Base-by-base conservation (phyloP, 352 stramenopile species). In the Phytophthora boehmeriae region DNA sequence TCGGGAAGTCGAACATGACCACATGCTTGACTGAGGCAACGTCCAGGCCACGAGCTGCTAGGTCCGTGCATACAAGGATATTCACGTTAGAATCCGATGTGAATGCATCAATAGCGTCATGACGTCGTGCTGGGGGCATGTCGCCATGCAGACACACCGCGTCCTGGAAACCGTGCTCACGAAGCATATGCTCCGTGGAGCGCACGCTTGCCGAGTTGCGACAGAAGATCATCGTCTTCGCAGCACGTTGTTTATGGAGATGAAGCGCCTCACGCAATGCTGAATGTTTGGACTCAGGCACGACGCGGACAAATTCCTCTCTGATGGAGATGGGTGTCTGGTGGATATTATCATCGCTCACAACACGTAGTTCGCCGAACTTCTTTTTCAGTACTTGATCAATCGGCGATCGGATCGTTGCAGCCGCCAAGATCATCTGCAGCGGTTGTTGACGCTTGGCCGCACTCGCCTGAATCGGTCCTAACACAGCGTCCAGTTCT, bases 1-100 rank as follows among this genome's bases (percentile, higher is more conserved):
- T 79, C 0, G 95, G 93, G 62, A 98, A 98, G 71, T 98, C 92
- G 42, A 98, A 89, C 74, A 98, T 96, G 16, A 98, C 76, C 10
- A 98, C 89, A 43, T 95, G 89, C 56, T 88, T 88, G 13, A 98
- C 91, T 14, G 76, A 69, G 8, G 85, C 78, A 42, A 98, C 87
- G 69, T 98, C 92, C 39, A 98, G 71, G 27, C 96, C 94, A 38
- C 96, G 80, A n/a, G 88, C 90, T 5, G 92, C 96, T 23, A 98
- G 64, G 66, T 98, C 94, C 1, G 93, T 98, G 56, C 92, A 98
- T 38, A 98, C 90, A 19, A 98, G 69, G 20, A 98, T 83, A 34
- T 78, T 73, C 20, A 84, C 63, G 10, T 70, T 48, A 11, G 68
- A 22, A 49, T 76, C 63, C n/a, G 70, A 59, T 8, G 47, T 63